Conservation (phyloP, 192 early-diverging fungal genomes). For the Ambispora gerdemannii region DNA sequence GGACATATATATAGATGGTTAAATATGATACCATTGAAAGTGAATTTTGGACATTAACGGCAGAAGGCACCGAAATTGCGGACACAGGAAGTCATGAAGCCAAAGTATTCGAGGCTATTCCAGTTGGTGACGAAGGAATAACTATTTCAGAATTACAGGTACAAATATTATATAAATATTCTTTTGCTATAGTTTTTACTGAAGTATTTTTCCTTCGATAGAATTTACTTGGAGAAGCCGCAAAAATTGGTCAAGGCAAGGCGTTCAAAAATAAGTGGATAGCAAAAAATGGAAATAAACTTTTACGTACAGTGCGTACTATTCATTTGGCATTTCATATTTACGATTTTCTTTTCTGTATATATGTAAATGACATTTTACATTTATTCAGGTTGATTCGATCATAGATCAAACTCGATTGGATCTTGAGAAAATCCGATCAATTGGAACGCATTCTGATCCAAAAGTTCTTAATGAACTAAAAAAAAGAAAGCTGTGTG, state of each 20-base stretch:
- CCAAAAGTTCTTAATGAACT: constrained; percentile 69
- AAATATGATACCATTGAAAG: constrained; percentile 70
- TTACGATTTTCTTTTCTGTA: too few relatives aligned
- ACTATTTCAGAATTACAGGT: constrained; percentile 68
- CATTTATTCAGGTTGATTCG: constrained; percentile 55
- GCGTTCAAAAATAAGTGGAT: constrained; percentile 99
- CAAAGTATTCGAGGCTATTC: constrained; percentile 84
- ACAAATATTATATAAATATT: not conserved
- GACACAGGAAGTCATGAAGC: constrained; percentile 91
- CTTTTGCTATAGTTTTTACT: not conserved
- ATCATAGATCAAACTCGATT: constrained; percentile 82
- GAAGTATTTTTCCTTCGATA: constrained; percentile 3
- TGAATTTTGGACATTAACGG: constrained; percentile 80
- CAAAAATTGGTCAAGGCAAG: constrained; percentile 90
- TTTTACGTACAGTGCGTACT: constrained; percentile 58
- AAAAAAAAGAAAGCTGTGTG: constrained; percentile 71
- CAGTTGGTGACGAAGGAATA: constrained; percentile 76
- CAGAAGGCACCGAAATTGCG: constrained; percentile 85
- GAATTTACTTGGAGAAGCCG: constrained; percentile 65
- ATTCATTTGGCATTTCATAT: constrained; percentile 4
- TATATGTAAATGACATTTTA: constrained; percentile 5
- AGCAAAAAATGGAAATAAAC: constrained; percentile 68
- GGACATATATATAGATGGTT: constrained; percentile 71
- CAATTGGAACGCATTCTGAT: constrained; percentile 59
- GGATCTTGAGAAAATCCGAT: constrained; percentile 67